Percentiles rank a stretch among this genome's conserved stretches.
phyloP scores from a whole-genome alignment of 495 filamentous ascomycete genomes.

The Wilcoxina mikolae region DNA sequence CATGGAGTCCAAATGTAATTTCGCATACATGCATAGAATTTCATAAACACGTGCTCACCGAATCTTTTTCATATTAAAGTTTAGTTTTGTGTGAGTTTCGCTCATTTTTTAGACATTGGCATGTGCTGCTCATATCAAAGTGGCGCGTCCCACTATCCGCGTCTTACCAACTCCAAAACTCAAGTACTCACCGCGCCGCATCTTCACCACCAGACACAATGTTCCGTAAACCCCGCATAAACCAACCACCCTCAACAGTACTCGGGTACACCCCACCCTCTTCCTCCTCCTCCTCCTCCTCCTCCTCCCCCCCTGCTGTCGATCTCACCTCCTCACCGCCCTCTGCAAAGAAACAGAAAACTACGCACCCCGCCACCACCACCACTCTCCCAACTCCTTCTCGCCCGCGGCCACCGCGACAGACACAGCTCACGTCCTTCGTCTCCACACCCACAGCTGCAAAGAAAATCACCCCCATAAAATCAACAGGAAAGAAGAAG shows the following conservation, averaged over 20 bases:
- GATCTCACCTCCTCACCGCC: conserved; percentile 18
- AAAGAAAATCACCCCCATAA: conserved; percentile 10
- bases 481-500: conserved; percentile 1
- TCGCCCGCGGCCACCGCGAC: conserved; percentile 11
- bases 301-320: not conserved
- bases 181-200: too few relatives aligned
- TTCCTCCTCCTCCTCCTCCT: not conserved
- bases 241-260: not conserved
- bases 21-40: too few relatives aligned
- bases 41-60: too few relatives aligned
- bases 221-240: conserved; percentile 15
- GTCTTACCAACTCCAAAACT: too few relatives aligned
- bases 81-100: too few relatives aligned
- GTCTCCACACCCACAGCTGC: conserved; percentile 2
- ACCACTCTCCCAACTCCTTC: conserved; percentile 4
- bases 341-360: conserved; percentile 18
- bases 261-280: not conserved
- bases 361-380: conserved; percentile 8
- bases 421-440: conserved; percentile 15
- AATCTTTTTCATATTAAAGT: too few relatives aligned
- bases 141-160: too few relatives aligned
- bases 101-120: too few relatives aligned
- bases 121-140: too few relatives aligned
- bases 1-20: too few relatives aligned
- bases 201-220: too few relatives aligned